Evolutionary conservation across 345 rosid genomes (phyloP).

Genomic region (Syzygium oleosum): DNA sequence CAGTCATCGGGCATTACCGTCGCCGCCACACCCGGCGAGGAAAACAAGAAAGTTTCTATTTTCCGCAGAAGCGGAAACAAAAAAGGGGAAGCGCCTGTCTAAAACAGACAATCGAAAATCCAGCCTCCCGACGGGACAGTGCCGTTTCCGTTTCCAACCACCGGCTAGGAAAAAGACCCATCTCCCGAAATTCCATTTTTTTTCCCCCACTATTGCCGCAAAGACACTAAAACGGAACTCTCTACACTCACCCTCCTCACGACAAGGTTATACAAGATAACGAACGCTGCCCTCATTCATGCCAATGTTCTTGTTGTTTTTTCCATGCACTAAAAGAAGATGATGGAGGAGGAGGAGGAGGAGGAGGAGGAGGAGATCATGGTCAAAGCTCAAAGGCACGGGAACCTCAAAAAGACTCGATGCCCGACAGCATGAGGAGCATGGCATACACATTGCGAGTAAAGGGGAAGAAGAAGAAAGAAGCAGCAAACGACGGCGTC

Average conservation of each 20-base stretch:
- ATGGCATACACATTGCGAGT: not conserved
- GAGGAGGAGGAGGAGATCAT: not conserved
- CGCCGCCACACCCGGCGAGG: too few species aligned
- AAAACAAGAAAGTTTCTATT: not conserved
- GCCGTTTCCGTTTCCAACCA: not conserved
- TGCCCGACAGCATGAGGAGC: too few species aligned
- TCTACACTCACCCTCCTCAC: not conserved
- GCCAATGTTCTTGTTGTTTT: not conserved
- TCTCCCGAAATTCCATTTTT: not conserved
- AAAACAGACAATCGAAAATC: not conserved
- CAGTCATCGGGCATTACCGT: accelerated
- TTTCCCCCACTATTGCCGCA: accelerated
- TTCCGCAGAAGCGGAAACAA: not conserved
- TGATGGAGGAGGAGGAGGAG: not conserved
- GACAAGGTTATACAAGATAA: not conserved
- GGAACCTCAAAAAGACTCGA: not conserved
- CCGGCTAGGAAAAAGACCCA: not conserved
- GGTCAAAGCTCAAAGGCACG: not conserved
- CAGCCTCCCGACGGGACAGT: not conserved
- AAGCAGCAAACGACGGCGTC: not conserved
- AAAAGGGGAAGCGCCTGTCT: accelerated
- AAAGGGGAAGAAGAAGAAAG: too few species aligned
- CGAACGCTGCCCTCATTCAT: too few species aligned
- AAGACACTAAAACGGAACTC: not conserved
- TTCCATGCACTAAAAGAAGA: not conserved